phyloP scores from a whole-genome alignment of 2,329 filamentous ascomycete genomes.

The Beauveria sp. region DNA sequence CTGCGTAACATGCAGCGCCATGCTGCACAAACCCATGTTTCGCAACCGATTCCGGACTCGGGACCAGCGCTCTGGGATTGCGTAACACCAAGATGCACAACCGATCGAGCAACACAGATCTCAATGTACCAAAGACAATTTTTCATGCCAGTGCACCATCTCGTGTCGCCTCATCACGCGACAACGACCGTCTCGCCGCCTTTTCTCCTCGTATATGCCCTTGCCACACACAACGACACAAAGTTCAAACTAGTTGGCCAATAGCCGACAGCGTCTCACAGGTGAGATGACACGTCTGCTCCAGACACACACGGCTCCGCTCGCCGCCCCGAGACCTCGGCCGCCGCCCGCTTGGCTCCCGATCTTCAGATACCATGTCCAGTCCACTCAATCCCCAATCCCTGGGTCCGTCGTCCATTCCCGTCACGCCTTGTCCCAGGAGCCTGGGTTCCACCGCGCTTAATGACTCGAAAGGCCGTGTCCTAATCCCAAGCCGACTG shows the following conservation, averaged over 20 bases:
- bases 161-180: background rate
- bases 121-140: background rate
- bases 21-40: background rate
- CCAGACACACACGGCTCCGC: constrained; percentile 11
- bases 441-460: constrained; percentile 11
- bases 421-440: constrained; percentile 11
- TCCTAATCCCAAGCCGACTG: constrained; percentile 3
- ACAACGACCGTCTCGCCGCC: background rate
- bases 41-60: background rate
- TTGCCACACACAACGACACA: background rate
- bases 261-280: constrained; percentile 20
- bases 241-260: background rate
- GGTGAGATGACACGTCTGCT: constrained; percentile 30
- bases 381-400: constrained; percentile 15
- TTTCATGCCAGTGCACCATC: background rate
- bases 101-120: constrained; percentile 4
- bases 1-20: background rate
- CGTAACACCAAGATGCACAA: background rate
- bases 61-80: background rate
- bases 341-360: constrained; percentile 8
- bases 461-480: constrained; percentile 9
- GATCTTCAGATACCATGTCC: constrained; percentile 11
- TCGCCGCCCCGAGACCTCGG: constrained; percentile 9
- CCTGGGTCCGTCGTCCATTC: constrained; percentile 15
- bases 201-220: background rate